phyloP scores from a whole-genome alignment of 495 filamentous ascomycete species.

The Peziza echinospora region DNA sequence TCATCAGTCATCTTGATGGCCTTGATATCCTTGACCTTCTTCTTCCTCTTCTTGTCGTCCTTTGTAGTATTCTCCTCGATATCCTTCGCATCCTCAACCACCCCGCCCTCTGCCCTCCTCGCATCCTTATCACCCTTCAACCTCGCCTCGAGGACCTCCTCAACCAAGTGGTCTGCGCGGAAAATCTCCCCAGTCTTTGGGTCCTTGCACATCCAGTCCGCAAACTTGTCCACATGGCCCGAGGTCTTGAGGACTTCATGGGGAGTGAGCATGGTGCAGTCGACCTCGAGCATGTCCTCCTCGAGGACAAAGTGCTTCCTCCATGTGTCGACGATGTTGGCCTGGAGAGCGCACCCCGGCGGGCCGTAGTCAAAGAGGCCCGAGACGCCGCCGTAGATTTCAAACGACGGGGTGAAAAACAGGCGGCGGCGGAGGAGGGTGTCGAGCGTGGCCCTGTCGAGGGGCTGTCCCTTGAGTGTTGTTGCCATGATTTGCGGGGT shows the following conservation, averaged over 20 bases:
- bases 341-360: constrained; percentile 54
- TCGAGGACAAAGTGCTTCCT: constrained; percentile 78
- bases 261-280: constrained; percentile 69
- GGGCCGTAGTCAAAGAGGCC: constrained; percentile 77
- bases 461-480: constrained; percentile 69
- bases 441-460: constrained; percentile 63
- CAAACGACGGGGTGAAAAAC: constrained; percentile 90
- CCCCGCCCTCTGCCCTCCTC: constrained; percentile 36
- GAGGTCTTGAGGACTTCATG: constrained; percentile 84
- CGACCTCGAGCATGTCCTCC: constrained; percentile 80
- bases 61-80: constrained; percentile 25
- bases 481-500: constrained; percentile 47
- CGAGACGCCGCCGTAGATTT: constrained; percentile 73
- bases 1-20: constrained; percentile 44
- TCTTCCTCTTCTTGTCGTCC: constrained; percentile 37
- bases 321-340: constrained; percentile 80
- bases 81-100: constrained; percentile 28
- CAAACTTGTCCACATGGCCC: constrained; percentile 94
- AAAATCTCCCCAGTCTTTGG: constrained; percentile 93
- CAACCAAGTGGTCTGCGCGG: constrained; percentile 84
- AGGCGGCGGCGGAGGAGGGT: constrained; percentile 65
- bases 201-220: constrained; percentile 99
- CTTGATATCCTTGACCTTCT: constrained; percentile 30
- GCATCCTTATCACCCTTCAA: constrained; percentile 64
- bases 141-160: constrained; percentile 69